Percentiles rank a stretch among this genome's conserved stretches.
Conservation (phyloP, 2,329 filamentous ascomycete species). For the Epichloe baconii region DNA sequence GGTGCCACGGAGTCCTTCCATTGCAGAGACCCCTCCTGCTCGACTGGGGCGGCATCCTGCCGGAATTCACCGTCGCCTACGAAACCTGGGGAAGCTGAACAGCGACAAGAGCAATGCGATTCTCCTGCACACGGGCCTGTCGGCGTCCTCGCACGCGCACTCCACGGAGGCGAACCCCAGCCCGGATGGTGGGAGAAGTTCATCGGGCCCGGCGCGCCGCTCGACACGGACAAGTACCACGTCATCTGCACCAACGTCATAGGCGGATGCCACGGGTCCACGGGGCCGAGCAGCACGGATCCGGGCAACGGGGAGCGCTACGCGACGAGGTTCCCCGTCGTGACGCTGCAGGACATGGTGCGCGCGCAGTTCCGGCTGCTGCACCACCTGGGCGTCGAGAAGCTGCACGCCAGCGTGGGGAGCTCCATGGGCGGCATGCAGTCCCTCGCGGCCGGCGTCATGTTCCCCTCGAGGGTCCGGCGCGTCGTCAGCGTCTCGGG, state of each 20-base stretch:
- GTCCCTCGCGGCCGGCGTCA: constrained; percentile 70
- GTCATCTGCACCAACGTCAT: constrained; percentile 95
- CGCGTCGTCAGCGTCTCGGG: constrained; percentile 83
- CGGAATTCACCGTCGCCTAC: constrained; percentile 81
- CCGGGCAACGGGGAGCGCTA: constrained; percentile 82
- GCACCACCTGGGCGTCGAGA: constrained; percentile 62
- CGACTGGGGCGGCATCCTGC: constrained; percentile 90
- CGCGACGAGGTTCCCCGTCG: constrained; percentile 86
- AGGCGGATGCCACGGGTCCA: constrained; percentile 91
- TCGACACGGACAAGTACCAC: constrained; percentile 87
- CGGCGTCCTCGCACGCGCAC: constrained; percentile 92
- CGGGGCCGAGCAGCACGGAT: constrained; percentile 77
- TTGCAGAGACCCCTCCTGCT: constrained; percentile 60
- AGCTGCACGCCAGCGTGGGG: constrained; percentile 82
- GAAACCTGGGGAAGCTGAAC: constrained; percentile 80
- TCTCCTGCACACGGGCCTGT: constrained; percentile 83
- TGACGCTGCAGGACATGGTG: constrained; percentile 97
- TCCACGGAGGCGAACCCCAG: constrained; percentile 77
- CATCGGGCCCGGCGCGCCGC: constrained; percentile 71
- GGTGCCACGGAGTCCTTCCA: constrained; percentile 71
- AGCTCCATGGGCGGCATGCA: constrained; percentile 99
- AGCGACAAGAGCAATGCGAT: constrained; percentile 75
- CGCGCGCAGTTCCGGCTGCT: constrained; percentile 85
- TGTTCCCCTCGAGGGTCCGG: constrained; percentile 72
- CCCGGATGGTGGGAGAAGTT: constrained; percentile 99